Conservation (phyloP, 164 flowering plant species). For the Stephania japonica region DNA sequence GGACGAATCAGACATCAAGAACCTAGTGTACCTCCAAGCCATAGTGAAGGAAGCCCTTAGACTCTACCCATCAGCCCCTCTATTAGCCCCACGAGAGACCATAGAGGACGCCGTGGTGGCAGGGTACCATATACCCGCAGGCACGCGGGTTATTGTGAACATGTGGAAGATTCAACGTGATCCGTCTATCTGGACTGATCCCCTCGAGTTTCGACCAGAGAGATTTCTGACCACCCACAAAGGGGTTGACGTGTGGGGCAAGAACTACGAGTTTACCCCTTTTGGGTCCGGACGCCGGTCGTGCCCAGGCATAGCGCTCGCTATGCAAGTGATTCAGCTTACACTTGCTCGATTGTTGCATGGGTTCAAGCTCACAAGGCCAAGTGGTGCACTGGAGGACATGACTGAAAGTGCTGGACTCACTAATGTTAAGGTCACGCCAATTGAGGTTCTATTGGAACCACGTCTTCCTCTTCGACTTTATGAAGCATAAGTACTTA, state of each 20-base stretch:
- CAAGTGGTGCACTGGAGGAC: constrained; percentile 10
- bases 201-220: constrained; percentile 31
- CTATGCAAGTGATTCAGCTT: constrained; percentile 17
- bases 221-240: constrained; percentile 22
- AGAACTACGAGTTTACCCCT: constrained; percentile 18
- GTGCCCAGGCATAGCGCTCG: constrained; percentile 23
- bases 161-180: constrained; percentile 37
- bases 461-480: constrained; percentile 19
- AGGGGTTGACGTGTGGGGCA: constrained; percentile 16
- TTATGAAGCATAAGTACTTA: background rate
- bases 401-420: constrained; percentile 20
- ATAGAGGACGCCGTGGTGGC: constrained; percentile 22
- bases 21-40: constrained; percentile 25
- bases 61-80: constrained; percentile 18
- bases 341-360: constrained; percentile 26
- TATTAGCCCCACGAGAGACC: constrained; percentile 19
- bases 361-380: constrained; percentile 18
- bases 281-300: constrained; percentile 31
- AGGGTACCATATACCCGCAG: constrained; percentile 23
- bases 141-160: constrained; percentile 26
- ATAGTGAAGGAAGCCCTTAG: constrained; percentile 21
- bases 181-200: constrained; percentile 27
- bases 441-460: constrained; percentile 12
- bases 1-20: constrained; percentile 24
- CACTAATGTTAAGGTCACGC: constrained; percentile 10